Evolutionary conservation across 768 basidiomycete species (phyloP), one percentile per base, ranked within the genome.

Genomic region (Amyloporia xantha): DNA sequence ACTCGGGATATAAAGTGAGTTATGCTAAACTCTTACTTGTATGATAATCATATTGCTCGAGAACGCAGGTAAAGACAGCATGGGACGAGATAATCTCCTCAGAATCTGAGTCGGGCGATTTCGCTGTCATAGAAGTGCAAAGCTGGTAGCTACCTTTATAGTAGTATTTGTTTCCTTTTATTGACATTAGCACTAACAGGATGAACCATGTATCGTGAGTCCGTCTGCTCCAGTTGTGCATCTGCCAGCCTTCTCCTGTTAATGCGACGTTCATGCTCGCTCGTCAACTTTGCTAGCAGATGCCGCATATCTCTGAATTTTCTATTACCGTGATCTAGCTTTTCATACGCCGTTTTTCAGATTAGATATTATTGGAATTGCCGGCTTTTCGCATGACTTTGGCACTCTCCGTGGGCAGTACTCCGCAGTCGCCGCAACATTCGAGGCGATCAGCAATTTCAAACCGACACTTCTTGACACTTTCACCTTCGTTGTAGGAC

Each of bases 311-410:
- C n/a, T n/a, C n/a, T n/a, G n/a, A n/a, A n/a, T n/a, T n/a, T n/a
- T n/a, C n/a, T n/a, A n/a, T n/a, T n/a, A n/a, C n/a, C n/a, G n/a
- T n/a, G n/a, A n/a, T n/a, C n/a, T n/a, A n/a, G n/a, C n/a, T n/a
- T n/a, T n/a, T n/a, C n/a, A n/a, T n/a, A n/a, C n/a, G n/a, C n/a
- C n/a, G n/a, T n/a, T n/a, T n/a, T 13, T 11, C 40, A 79, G 78
- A 10, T 65, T 82, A 2, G 81, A 83, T 54, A 71, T 68, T 0
- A 68, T 82, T 41, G 78, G 80, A 10, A 75, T 81, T 27, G 77
- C 77, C 5, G 78, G 79, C 0, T 82, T 82, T 47, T 74, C 75
- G 4, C 74, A 82, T 53, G 67, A 79, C 55, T 83, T 83, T 50
- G 71, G 71, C 11, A 61, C 75, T 0, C 66, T 82, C 4, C 70